A percentile compares a stretch with the other conserved stretches of the same genome.
Evolutionary conservation across 768 basidiomycete species (phyloP).

Genomic region (Hericium alpestre): DNA sequence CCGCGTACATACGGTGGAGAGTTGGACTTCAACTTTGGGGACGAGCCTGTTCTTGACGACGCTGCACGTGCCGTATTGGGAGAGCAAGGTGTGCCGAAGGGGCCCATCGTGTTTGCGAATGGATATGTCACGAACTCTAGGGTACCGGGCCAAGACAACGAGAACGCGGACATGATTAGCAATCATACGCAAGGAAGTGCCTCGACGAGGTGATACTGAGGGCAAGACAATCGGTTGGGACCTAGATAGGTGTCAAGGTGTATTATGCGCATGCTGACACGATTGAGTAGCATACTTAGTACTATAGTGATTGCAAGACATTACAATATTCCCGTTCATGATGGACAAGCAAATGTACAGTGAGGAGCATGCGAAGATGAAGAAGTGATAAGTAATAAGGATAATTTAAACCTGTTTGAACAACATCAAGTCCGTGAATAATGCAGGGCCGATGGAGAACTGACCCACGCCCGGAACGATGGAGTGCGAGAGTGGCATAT

Average conservation of each 20-base stretch:
- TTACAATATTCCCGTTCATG: neutral
- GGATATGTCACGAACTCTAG: conserved; percentile 26
- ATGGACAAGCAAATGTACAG: neutral
- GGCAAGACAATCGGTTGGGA: too few relatives aligned
- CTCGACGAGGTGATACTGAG: too few relatives aligned
- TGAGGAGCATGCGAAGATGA: neutral
- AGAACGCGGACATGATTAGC: too few relatives aligned
- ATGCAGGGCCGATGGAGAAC: too few relatives aligned
- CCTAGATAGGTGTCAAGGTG: too few relatives aligned
- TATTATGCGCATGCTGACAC: too few relatives aligned
- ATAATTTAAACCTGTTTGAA: neutral
- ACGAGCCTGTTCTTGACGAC: conserved; percentile 56
- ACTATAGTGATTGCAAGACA: too few relatives aligned
- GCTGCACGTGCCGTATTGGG: conserved; percentile 35
- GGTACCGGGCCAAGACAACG: neutral
- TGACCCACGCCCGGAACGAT: too few relatives aligned
- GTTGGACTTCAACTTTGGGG: conserved; percentile 59
- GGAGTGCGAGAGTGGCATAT: too few relatives aligned
- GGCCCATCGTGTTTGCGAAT: conserved; percentile 40
- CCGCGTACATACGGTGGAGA: conserved; percentile 68
- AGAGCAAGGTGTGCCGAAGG: conserved; percentile 38
- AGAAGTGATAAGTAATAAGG: neutral
- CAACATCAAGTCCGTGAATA: neutral
- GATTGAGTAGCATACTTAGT: too few relatives aligned
- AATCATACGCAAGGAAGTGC: too few relatives aligned